Evolutionary conservation across 495 filamentous ascomycete genomes (phyloP).

Genomic region (Lindgomyces ingoldianus): DNA sequence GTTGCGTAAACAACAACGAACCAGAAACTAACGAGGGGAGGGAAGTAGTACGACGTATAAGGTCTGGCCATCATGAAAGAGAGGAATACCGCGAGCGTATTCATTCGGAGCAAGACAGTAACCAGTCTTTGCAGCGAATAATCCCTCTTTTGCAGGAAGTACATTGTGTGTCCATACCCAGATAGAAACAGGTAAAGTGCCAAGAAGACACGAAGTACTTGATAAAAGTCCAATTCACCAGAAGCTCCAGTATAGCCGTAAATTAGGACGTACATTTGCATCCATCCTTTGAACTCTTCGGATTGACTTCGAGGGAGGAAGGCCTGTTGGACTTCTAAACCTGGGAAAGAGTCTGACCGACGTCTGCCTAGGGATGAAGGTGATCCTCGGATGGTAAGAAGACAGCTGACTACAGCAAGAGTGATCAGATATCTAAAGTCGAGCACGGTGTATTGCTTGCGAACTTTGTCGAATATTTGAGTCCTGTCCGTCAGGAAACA

Average conservation of each 20-base stretch:
- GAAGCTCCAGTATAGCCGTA: constrained; percentile 61
- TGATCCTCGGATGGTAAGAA: constrained; percentile 42
- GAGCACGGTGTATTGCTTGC: constrained; percentile 51
- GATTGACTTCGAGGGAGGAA: constrained; percentile 59
- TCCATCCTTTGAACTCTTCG: constrained; percentile 67
- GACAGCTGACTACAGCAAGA: constrained; percentile 45
- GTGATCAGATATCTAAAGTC: constrained; percentile 48
- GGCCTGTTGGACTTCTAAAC: constrained; percentile 26
- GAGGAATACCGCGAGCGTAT: constrained; percentile 55
- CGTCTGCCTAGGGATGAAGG: constrained; percentile 5
- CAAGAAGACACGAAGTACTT: constrained; percentile 57
- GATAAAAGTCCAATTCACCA: constrained; percentile 54
- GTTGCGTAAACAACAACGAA: constrained; percentile 58
- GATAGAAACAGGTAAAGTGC: constrained; percentile 63
- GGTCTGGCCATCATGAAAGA: constrained; percentile 60
- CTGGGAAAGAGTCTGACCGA: background rate
- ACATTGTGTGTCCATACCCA: constrained; percentile 61
- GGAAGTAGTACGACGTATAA: constrained; percentile 63
- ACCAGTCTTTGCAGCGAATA: constrained; percentile 56
- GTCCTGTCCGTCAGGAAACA: constrained; percentile 61
- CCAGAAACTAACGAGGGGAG: constrained; percentile 61
- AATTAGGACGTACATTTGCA: constrained; percentile 60
- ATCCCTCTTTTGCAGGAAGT: constrained; percentile 56
- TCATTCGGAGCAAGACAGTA: constrained; percentile 56
- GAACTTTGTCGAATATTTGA: constrained; percentile 56